A percentile compares a stretch with the other conserved stretches of the same genome.
Conservation (phyloP, 176 grass and related monocot genomes). For the sorghum (Sorghum bicolor) region Sorghum_bicolor_NCBIv3 NC_012870.2:66642501-66643000, state of each 20-base stretch:
- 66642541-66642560: no score
- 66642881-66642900: slow-evolving; percentile 60
- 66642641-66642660: no score
- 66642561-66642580: no score
- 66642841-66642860: background rate
- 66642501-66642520: background rate
- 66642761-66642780: background rate
- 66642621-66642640: background rate
- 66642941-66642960: slow-evolving; percentile 89
- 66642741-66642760: background rate
- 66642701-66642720: background rate
- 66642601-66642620: background rate
- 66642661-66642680: slow-evolving; percentile 10
- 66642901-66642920: slow-evolving; percentile 88
- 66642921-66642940: slow-evolving; percentile 85
- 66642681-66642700: background rate
- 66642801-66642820: background rate
- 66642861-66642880: slow-evolving; percentile 69
- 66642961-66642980: slow-evolving; percentile 5
- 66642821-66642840: background rate
- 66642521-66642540: background rate
- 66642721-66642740: background rate
- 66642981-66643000: background rate
- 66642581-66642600: no score
- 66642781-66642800: background rate